Evolutionary conservation across 805 yeast genomes (phyloP).

Genomic region (Zygosaccharomyces kombuchaensis): DNA sequence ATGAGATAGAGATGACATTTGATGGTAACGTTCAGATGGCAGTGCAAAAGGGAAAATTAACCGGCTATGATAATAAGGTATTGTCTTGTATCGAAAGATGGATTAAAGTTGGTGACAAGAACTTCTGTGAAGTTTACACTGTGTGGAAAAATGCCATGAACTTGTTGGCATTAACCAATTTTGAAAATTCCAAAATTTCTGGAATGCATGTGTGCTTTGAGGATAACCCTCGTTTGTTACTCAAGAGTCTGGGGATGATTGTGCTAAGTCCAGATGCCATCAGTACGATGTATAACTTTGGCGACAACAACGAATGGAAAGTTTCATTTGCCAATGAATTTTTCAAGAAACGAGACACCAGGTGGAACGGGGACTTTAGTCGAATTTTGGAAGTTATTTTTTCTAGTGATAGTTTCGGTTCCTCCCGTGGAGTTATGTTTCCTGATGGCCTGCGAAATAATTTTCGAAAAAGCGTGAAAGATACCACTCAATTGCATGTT

Average conservation of each 20-base stretch:
- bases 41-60: not conserved
- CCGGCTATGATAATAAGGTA: not conserved
- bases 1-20: not conserved
- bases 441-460: not conserved
- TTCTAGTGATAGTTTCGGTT: not conserved
- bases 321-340: not conserved
- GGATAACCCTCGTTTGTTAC: constrained; percentile 1
- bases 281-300: not conserved
- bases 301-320: not conserved
- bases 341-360: not conserved
- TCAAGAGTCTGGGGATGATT: constrained; percentile 5
- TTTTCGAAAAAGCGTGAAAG: constrained; percentile 5
- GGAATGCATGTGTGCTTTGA: constrained; percentile 4
- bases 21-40: not conserved
- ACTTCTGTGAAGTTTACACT: constrained; percentile 3
- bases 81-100: constrained; percentile 3
- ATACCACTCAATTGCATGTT: constrained; percentile 7
- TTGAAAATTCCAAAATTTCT: not conserved
- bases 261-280: not conserved
- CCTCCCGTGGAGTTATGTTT: not conserved
- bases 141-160: constrained; percentile 7
- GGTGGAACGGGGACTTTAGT: constrained; percentile 8
- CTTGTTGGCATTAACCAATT: not conserved
- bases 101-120: not conserved
- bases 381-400: constrained; percentile 2